These are phyloP conservation scores for Ceratocystis lukuohia DNA, from an alignment of 2,329 filamentous ascomycete species.

Conservation along the genomic window DNA sequence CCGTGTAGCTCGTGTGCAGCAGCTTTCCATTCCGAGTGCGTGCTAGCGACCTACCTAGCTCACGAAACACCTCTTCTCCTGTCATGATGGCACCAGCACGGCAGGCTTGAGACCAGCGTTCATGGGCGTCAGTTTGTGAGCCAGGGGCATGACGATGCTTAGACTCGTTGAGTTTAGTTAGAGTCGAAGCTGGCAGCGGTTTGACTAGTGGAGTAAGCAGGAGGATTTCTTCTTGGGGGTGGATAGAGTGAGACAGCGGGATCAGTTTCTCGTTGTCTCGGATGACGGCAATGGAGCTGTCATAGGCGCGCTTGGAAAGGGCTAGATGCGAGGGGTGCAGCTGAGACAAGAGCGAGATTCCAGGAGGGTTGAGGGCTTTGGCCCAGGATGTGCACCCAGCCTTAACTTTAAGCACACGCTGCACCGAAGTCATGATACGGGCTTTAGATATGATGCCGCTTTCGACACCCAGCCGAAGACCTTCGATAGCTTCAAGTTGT, in stretches of 20 bases:
- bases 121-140: conserved; percentile 2
- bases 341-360: conserved; percentile 60
- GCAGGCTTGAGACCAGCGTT: conserved; percentile 15
- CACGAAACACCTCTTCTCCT: conserved; percentile 82
- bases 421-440: conserved; percentile 66
- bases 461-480: conserved; percentile 76
- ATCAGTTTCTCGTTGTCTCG: conserved; percentile 76
- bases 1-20: conserved; percentile 87
- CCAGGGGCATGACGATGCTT: neutral
- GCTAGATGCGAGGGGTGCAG: conserved; percentile 71
- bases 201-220: conserved; percentile 82
- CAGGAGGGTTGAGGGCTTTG: conserved; percentile 75
- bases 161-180: conserved; percentile 39
- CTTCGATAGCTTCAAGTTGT: conserved; percentile 82
- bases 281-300: conserved; percentile 84
- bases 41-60: conserved; percentile 77
- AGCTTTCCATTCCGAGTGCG: conserved; percentile 74
- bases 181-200: conserved; percentile 76
- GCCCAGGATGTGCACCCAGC: conserved; percentile 78
- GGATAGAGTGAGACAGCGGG: conserved; percentile 67
- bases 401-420: conserved; percentile 68
- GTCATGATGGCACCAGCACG: conserved; percentile 58
- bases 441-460: conserved; percentile 77
- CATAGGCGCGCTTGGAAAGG: conserved; percentile 75
- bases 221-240: conserved; percentile 76